phyloP scores from a whole-genome alignment of 2,329 filamentous ascomycete species.

The Exserohilum turcica region DNA sequence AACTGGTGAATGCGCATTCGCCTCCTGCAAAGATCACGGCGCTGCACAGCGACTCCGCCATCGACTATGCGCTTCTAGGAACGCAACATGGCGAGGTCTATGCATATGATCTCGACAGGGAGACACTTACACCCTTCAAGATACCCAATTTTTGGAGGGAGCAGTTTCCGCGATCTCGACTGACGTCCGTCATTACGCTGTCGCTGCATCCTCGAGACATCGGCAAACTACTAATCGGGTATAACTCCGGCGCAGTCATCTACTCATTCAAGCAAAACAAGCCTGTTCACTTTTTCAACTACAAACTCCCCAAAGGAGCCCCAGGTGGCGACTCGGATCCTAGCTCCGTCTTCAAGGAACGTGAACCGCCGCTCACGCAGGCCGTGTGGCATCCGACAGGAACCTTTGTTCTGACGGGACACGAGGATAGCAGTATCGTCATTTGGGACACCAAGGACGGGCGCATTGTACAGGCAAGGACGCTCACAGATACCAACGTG shows the following conservation, averaged over 20 bases:
- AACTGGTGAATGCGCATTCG: constrained; percentile 70
- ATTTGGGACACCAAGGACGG: constrained; percentile 95
- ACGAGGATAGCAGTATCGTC: constrained; percentile 89
- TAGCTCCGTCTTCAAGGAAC: constrained; percentile 62
- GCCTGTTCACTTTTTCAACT: constrained; percentile 78
- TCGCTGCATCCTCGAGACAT: constrained; percentile 90
- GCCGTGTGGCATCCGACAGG: constrained; percentile 95
- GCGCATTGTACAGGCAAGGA: constrained; percentile 80
- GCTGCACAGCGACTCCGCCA: constrained; percentile 81
- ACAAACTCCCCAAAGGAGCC: constrained; percentile 78
- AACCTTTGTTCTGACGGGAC: constrained; percentile 82
- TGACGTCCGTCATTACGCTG: constrained; percentile 73
- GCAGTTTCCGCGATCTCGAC: constrained; percentile 68
- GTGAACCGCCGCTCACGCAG: constrained; percentile 77
- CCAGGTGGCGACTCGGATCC: constrained; percentile 77
- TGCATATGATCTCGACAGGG: constrained; percentile 90
- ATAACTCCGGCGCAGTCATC: constrained; percentile 81
- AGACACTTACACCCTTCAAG: constrained; percentile 74
- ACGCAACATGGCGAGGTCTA: constrained; percentile 81
- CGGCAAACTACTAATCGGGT: constrained; percentile 89
- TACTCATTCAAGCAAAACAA: constrained; percentile 95
- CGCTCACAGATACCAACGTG: constrained; percentile 73
- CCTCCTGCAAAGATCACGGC: constrained; percentile 77
- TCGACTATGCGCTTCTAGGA: constrained; percentile 92
- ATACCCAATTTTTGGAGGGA: constrained; percentile 88